These are phyloP conservation scores for Xanthoconium stramineum DNA, from an alignment of 768 basidiomycete genomes.

Conservation along the genomic window DNA sequence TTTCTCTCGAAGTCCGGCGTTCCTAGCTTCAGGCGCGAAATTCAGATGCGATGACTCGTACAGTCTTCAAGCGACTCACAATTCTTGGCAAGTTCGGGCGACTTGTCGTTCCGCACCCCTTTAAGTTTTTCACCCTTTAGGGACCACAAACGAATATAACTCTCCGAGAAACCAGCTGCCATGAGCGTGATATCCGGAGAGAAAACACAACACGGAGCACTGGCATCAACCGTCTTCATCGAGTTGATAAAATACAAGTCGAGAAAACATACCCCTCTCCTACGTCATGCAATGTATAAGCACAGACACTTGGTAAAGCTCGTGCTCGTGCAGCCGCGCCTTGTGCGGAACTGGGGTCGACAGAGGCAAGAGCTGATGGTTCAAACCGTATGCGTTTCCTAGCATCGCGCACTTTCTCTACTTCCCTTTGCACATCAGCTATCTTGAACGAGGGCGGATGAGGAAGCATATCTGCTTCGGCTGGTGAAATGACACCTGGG, in stretches of 20 bases:
- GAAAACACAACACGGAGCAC: conserved; percentile 82
- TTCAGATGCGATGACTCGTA: background rate
- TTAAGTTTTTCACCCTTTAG: conserved; percentile 87
- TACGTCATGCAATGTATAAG: conserved; percentile 92
- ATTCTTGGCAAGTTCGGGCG: conserved; percentile 61
- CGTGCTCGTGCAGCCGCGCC: conserved; percentile 50
- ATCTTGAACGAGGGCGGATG: conserved; percentile 81
- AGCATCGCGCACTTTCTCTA: conserved; percentile 83
- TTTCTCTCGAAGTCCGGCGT: conserved; percentile 69
- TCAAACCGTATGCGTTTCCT: conserved; percentile 91
- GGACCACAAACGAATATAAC: conserved; percentile 92
- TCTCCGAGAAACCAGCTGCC: conserved; percentile 95
- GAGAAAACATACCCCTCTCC: conserved; percentile 76
- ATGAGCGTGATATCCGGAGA: conserved; percentile 88
- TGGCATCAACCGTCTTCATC: conserved; percentile 31
- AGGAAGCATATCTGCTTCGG: conserved; percentile 72
- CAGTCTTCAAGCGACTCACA: conserved; percentile 42
- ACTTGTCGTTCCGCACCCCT: conserved; percentile 75
- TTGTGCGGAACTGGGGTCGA: conserved; percentile 60
- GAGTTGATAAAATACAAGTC: background rate
- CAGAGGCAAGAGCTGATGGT: conserved; percentile 56
- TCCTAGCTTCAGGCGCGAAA: conserved; percentile 39
- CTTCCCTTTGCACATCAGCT: conserved; percentile 87
- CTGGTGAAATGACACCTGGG: conserved; percentile 60
- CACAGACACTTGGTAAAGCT: conserved; percentile 88